Base-by-base conservation (phyloP, 345 rosid species). In the Cardamine resedifolia region DNA sequence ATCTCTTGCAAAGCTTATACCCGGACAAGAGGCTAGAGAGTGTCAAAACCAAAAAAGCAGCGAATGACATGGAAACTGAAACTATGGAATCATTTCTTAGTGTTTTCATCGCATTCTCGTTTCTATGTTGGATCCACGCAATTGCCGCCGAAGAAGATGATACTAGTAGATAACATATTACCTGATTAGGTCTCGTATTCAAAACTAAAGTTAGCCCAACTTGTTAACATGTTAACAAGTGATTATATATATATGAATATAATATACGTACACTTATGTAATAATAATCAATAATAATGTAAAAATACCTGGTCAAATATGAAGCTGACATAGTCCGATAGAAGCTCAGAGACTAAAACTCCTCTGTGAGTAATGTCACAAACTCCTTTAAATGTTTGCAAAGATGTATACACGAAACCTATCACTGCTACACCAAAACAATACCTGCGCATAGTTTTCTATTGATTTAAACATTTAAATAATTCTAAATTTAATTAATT, bases 1-100 rank as follows among this genome's bases (percentile, higher is more conserved):
- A 80, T 85, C 96, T 87, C 84, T 90, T 90, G 65, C 95, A 92
- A 58, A 90, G 98, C 83, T 77, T 90, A 85, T 88, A 85, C 15
- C 96, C 95, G 11, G 95, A 88, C 30, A 90, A 39, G 59, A 84
- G 59, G 65, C 83, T 64, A 56, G 84, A 86, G 39, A 55, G 51
- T 56, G 74, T 84, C 14, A 83, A 39, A 50, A 81, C 64, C 3
- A 83, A n/a, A 80, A 85, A 88, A n/a, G 82, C 70, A 56, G 78
- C 81, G 10, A 82, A 78, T 55, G 92, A 86, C 83, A 83, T 74
- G 51, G 72, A 56, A 21, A 77, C 72, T 28, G 90, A 83, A 59
- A 81, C 31, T 3, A 83, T 71, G 31, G 89, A 72, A 23, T 59
- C 74, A 12, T 79, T 81, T 87, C 77, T 52, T 10, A 88, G 81